Evolutionary conservation across 352 stramenopile genomes (phyloP), one percentile per base, ranked within the genome.

Genomic region (Thalassiosira delicatula): DNA sequence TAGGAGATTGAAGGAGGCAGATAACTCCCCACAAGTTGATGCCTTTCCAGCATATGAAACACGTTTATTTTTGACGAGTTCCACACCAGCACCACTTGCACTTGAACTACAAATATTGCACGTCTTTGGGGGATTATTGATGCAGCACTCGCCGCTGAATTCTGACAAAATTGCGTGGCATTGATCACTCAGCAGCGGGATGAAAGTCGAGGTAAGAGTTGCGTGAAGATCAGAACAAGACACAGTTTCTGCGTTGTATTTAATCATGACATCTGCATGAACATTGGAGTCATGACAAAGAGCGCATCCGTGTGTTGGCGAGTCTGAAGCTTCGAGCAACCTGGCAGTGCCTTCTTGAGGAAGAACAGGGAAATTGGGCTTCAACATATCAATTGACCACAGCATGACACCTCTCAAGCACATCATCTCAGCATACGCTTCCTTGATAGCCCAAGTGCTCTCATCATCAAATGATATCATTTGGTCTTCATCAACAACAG

Each of bases 391-490:
- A 46, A 88, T 65, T 25, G 81, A 88, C 81, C 81, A 88, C 19
- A 88, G 53, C 76, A 85, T 88, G 29, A 70, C 77, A 25, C 81
- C 81, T 83, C 81, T 83, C 23, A 88, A 71, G 44, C 81, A 88
- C 81, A 88, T 88, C 76, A 85, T 85, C 65, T 88, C 76, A 27
- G 81, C 81, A 70, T 88, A 88, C 9, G 59, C 72, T 79, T 85
- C 78, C 60, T 88, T 88, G 62, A 88, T 88, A 19, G 76, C 68
- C 76, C 78, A 88, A 23, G 81, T 88, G 40, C 23, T 76, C 51
- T 81, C 76, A 42, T 88, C 73, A 53, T 88, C 81, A 63, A 80
- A 88, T 70, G 81, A 88, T 57, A 88, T 85, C 76, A 85, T 82
- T 80, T 88, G 81, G 27, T 83, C 71, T 46, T 65, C 59, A 57